Percentiles rank a stretch among this genome's conserved stretches.
Conservation (phyloP, 2,329 filamentous ascomycete genomes). For the Calonectria hongkongensis region DNA sequence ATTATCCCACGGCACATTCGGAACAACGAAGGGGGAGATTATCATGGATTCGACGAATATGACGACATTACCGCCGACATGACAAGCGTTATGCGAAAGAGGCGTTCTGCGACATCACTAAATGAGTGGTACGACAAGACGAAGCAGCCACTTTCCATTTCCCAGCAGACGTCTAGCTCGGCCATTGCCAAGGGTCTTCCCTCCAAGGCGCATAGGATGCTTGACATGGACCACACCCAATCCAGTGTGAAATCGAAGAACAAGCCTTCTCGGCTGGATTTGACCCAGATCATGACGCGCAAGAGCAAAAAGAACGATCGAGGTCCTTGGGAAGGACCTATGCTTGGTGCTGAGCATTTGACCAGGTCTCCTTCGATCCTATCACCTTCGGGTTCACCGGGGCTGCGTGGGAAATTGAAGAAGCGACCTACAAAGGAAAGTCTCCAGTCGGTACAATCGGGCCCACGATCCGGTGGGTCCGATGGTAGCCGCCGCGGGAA, state of each 20-base stretch:
- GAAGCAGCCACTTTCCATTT: conserved; percentile 73
- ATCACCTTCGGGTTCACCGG: conserved; percentile 59
- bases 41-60: conserved; percentile 44
- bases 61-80: conserved; percentile 61
- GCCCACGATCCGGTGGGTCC: conserved; percentile 52
- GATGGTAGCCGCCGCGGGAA: conserved; percentile 51
- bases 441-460: conserved; percentile 50
- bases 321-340: conserved; percentile 56
- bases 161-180: conserved; percentile 75
- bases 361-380: conserved; percentile 66
- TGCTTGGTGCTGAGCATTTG: conserved; percentile 62
- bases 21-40: conserved; percentile 38
- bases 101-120: conserved; percentile 73
- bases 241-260: conserved; percentile 53
- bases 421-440: conserved; percentile 63
- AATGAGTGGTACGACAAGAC: conserved; percentile 74
- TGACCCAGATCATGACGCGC: conserved; percentile 65
- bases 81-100: conserved; percentile 66
- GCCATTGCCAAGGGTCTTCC: conserved; percentile 75
- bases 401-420: conserved; percentile 55
- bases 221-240: conserved; percentile 65
- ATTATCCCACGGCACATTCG: conserved; percentile 52
- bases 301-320: conserved; percentile 57
- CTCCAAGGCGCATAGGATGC: conserved; percentile 66
- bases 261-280: conserved; percentile 70